These are phyloP conservation scores for Botrytis hyacinthi DNA, from an alignment of 2,329 filamentous ascomycete genomes.

Conservation along the genomic window DNA sequence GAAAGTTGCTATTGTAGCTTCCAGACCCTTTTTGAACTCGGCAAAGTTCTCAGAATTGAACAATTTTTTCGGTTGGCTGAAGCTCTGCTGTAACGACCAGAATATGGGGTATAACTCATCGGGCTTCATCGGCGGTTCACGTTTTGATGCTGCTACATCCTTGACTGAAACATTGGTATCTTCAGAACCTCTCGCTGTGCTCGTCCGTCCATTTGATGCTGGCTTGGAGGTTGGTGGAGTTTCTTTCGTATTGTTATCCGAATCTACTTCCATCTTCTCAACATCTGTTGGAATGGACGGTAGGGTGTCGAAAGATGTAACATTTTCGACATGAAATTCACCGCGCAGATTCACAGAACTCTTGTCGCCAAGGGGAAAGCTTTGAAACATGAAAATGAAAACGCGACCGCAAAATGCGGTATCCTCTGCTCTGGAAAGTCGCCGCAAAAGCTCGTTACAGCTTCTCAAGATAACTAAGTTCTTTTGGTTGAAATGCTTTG, in stretches of 20 bases:
- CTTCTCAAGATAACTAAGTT: slow-evolving; percentile 85
- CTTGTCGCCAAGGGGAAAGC: slow-evolving; percentile 92
- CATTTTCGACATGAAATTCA: slow-evolving; percentile 94
- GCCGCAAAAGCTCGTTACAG: slow-evolving; percentile 91
- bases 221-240: slow-evolving; percentile 19
- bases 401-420: slow-evolving; percentile 96
- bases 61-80: slow-evolving; percentile 82
- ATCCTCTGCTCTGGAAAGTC: slow-evolving; percentile 92
- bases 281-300: slow-evolving; percentile 39
- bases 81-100: slow-evolving; percentile 88
- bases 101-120: slow-evolving; percentile 84
- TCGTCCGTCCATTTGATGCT: slow-evolving; percentile 18
- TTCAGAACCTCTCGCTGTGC: slow-evolving; percentile 33
- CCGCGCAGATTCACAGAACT: slow-evolving; percentile 95
- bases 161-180: slow-evolving; percentile 42
- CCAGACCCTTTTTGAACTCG: slow-evolving; percentile 60
- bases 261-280: slow-evolving; percentile 67
- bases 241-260: slow-evolving; percentile 40
- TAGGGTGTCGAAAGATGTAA: slow-evolving; percentile 75
- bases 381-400: slow-evolving; percentile 98
- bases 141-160: slow-evolving; percentile 39
- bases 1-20: slow-evolving; percentile 70
- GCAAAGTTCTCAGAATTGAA: slow-evolving; percentile 70
- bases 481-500: slow-evolving; percentile 77
- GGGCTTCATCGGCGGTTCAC: slow-evolving; percentile 57